Evolutionary conservation across 2,329 filamentous ascomycete genomes (phyloP).

Genomic region (Nemania abortiva): DNA sequence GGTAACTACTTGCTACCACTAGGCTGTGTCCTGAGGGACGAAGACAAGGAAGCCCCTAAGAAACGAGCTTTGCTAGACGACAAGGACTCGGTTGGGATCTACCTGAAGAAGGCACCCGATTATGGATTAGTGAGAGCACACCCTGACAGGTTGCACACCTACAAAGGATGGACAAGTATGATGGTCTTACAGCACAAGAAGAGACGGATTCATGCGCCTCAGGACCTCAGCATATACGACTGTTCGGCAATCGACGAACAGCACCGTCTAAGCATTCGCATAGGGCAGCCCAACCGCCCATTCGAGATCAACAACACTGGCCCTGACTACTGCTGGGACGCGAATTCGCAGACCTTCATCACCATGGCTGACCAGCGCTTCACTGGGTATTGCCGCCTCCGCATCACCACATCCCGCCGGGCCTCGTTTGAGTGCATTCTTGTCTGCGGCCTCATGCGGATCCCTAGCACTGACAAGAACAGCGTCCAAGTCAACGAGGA

Average conservation of each 20-base stretch:
- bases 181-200: conserved; percentile 16
- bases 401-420: conserved; percentile 11
- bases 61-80: not conserved
- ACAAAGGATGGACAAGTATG: conserved; percentile 23
- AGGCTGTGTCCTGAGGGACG: conserved; percentile 15
- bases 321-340: conserved; percentile 23
- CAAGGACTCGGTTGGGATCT: conserved; percentile 26
- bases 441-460: conserved; percentile 22
- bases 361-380: conserved; percentile 24
- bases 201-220: conserved; percentile 16
- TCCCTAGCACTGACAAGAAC: conserved; percentile 22
- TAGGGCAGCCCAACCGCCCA: not conserved
- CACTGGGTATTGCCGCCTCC: conserved; percentile 28
- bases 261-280: conserved; percentile 22
- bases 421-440: conserved; percentile 24
- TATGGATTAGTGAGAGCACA: conserved; percentile 22
- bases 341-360: conserved; percentile 18
- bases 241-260: conserved; percentile 21
- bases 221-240: conserved; percentile 17
- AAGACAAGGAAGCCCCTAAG: not conserved
- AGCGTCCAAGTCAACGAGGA: conserved; percentile 25
- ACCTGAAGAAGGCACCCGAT: conserved; percentile 21
- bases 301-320: conserved; percentile 10
- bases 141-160: conserved; percentile 21
- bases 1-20: conserved; percentile 24